Conservation (phyloP, 2,329 filamentous ascomycete species). For the Colletotrichum tanaceti region DNA sequence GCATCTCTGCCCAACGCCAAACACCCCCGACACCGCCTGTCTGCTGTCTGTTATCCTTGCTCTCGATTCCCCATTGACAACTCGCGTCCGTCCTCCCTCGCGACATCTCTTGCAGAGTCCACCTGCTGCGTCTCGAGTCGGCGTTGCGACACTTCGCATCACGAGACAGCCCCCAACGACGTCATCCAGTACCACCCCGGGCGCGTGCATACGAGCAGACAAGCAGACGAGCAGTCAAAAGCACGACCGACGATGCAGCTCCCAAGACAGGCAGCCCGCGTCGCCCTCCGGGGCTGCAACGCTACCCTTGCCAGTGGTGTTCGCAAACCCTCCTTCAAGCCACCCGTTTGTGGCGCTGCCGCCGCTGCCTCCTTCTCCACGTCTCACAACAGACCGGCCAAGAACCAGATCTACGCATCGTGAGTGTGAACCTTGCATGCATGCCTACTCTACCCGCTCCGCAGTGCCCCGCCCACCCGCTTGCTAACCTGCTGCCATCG, state of each 20-base stretch:
- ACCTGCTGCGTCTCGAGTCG: constrained; percentile 4
- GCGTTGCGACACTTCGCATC: constrained; percentile 24
- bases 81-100: not conserved
- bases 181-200: constrained; percentile 23
- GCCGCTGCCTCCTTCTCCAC: constrained; percentile 35
- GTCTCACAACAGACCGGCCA: constrained; percentile 41
- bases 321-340: constrained; percentile 14
- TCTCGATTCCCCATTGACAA: not conserved
- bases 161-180: constrained; percentile 17
- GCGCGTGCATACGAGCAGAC: constrained; percentile 12
- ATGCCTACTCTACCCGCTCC: not conserved
- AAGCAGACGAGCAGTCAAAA: constrained; percentile 12
- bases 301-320: constrained; percentile 17
- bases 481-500: constrained; percentile 20
- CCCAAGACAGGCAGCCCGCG: constrained; percentile 30
- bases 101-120: constrained; percentile 11
- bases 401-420: constrained; percentile 52
- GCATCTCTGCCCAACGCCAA: not conserved
- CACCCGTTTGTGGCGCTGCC: constrained; percentile 1
- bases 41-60: not conserved
- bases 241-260: constrained; percentile 18
- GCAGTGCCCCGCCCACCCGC: not conserved
- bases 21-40: not conserved
- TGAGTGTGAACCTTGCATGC: constrained; percentile 43
- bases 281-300: constrained; percentile 27